Conservation (phyloP, 306 rosid genomes). For the Canavalia ensiformis region DNA sequence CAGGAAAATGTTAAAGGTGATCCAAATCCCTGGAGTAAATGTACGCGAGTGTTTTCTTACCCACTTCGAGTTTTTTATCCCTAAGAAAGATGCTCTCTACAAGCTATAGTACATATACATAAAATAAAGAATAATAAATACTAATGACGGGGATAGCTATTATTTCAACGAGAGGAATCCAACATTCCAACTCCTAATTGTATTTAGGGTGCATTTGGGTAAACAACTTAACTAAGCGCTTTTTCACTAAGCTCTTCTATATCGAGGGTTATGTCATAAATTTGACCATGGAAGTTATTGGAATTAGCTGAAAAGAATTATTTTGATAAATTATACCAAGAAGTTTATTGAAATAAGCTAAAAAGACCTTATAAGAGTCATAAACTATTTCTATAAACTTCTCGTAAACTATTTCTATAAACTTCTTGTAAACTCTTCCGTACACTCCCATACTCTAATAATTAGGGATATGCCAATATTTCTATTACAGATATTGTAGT, state of each 20-base stretch:
- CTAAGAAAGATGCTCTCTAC: background rate
- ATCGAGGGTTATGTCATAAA: no score
- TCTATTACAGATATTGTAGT: background rate
- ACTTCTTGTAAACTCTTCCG: no score
- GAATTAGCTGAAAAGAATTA: no score
- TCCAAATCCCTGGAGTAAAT: conserved; percentile 6
- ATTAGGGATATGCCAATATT: background rate
- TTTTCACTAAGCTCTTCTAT: no score
- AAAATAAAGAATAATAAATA: background rate
- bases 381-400: no score
- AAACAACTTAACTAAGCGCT: no score
- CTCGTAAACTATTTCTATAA: no score
- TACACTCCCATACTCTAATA: background rate
- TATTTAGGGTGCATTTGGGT: background rate
- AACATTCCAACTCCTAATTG: conserved; percentile 7
- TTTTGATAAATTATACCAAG: no score
- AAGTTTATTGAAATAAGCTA: no score
- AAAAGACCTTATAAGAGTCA: no score
- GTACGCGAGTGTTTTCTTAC: background rate
- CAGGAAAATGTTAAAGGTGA: background rate
- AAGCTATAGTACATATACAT: background rate
- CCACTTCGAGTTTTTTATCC: background rate
- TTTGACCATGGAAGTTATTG: no score
- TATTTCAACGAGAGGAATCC: background rate
- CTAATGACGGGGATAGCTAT: background rate